Percentiles rank a stretch among this genome's conserved stretches.
Evolutionary conservation across 768 basidiomycete species (phyloP).

Genomic region (Rhodotorula babjevae): DNA sequence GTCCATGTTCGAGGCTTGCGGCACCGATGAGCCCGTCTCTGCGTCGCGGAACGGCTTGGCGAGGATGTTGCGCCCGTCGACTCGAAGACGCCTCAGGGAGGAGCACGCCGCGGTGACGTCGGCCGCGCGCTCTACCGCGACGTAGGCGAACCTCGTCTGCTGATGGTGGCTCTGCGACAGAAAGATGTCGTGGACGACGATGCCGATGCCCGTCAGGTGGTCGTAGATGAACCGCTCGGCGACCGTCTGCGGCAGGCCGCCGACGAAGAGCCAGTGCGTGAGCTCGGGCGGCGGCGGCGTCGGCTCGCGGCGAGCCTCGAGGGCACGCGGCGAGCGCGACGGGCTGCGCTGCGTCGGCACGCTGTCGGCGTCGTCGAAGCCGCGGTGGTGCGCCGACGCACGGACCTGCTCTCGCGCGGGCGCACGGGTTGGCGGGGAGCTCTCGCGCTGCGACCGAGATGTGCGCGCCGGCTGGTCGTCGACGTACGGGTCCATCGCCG

Average conservation of each 20-base stretch:
- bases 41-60: neutral
- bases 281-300: too few species aligned
- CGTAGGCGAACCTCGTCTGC: neutral
- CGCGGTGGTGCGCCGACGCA: too few species aligned
- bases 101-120: neutral
- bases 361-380: too few species aligned
- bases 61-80: neutral
- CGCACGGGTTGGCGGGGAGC: too few species aligned
- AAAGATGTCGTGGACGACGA: slow-evolving; percentile 4
- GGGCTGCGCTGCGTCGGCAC: too few species aligned
- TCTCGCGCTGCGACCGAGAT: too few species aligned
- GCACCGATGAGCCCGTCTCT: neutral
- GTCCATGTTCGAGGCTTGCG: neutral
- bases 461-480: too few species aligned
- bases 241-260: neutral
- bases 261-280: neutral
- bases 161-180: neutral
- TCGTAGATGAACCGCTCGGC: neutral
- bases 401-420: too few species aligned
- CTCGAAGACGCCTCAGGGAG: neutral
- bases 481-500: too few species aligned
- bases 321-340: too few species aligned
- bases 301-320: too few species aligned
- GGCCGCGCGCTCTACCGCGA: neutral
- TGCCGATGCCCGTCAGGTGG: neutral